Conservation (phyloP, 768 basidiomycete genomes). For the Imleria badia region DNA sequence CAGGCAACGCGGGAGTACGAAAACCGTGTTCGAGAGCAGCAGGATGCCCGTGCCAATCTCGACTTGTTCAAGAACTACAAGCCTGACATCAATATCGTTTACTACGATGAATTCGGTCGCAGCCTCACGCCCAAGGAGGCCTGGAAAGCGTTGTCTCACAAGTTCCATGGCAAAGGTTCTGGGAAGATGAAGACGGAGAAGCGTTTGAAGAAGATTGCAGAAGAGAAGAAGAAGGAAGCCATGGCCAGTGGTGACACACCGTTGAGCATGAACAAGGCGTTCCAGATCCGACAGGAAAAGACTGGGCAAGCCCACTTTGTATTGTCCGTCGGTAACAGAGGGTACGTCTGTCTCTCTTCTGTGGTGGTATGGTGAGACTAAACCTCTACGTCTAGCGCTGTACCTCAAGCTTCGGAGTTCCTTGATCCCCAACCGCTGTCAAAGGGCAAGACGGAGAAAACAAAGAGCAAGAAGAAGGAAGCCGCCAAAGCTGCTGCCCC, state of each 20-base stretch:
- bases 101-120: slow-evolving; percentile 95
- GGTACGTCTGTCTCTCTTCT: slow-evolving; percentile 46
- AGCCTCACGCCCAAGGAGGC: slow-evolving; percentile 90
- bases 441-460: slow-evolving; percentile 82
- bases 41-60: slow-evolving; percentile 78
- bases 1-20: slow-evolving; percentile 95
- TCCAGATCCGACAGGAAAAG: slow-evolving; percentile 91
- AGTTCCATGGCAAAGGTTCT: slow-evolving; percentile 97
- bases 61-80: slow-evolving; percentile 93
- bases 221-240: slow-evolving; percentile 90
- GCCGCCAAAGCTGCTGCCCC: slow-evolving; percentile 46
- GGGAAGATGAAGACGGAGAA: slow-evolving; percentile 98
- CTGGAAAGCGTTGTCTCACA: slow-evolving; percentile 96
- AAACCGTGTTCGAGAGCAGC: slow-evolving; percentile 87
- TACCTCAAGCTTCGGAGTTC: slow-evolving; percentile 82
- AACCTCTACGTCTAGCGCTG: slow-evolving; percentile 53
- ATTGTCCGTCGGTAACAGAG: slow-evolving; percentile 89
- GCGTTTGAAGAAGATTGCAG: slow-evolving; percentile 93
- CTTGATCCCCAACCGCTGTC: slow-evolving; percentile 77
- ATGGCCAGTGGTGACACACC: slow-evolving; percentile 97
- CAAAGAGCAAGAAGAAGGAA: slow-evolving; percentile 79
- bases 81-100: slow-evolving; percentile 94
- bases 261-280: slow-evolving; percentile 90
- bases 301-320: slow-evolving; percentile 97
- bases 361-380: neutral